These are phyloP conservation scores for Tylopilus cervinicoccineus DNA, from an alignment of 768 basidiomycete species.

Conservation along the genomic window DNA sequence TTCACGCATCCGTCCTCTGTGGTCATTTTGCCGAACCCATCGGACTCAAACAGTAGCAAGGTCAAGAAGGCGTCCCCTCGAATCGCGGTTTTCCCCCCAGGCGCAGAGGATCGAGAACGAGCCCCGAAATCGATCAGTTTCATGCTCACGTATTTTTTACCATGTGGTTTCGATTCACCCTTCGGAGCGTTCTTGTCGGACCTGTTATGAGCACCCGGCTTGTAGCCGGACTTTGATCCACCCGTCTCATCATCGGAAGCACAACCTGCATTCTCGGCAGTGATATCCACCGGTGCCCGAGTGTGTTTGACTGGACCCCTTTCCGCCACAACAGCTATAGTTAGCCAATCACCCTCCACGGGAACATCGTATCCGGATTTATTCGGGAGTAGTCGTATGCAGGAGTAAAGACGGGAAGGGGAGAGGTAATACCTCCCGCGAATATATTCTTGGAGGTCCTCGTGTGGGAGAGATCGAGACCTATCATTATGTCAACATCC, in stretches of 20 bases:
- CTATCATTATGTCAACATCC: slow-evolving; percentile 37
- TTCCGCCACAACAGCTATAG: slow-evolving; percentile 93
- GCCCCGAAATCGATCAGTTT: slow-evolving; percentile 81
- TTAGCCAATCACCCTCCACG: slow-evolving; percentile 90
- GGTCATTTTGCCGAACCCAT: slow-evolving; percentile 56
- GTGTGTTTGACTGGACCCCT: slow-evolving; percentile 75
- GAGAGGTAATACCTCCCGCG: slow-evolving; percentile 82
- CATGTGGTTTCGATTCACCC: slow-evolving; percentile 39
- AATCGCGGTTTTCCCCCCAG: slow-evolving; percentile 53
- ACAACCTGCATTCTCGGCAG: slow-evolving; percentile 42
- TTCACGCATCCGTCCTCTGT: slow-evolving; percentile 47
- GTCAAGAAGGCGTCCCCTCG: slow-evolving; percentile 83
- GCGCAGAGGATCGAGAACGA: slow-evolving; percentile 49
- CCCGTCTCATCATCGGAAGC: slow-evolving; percentile 31
- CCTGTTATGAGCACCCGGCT: slow-evolving; percentile 8
- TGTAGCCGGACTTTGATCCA: slow-evolving; percentile 5
- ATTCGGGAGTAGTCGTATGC: slow-evolving; percentile 69
- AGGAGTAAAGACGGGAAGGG: slow-evolving; percentile 86
- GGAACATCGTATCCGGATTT: slow-evolving; percentile 89
- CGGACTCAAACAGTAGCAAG: slow-evolving; percentile 85
- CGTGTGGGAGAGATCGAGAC: slow-evolving; percentile 68
- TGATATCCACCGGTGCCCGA: slow-evolving; percentile 54
- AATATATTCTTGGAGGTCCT: slow-evolving; percentile 77
- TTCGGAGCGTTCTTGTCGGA: slow-evolving; percentile 8
- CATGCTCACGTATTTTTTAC: slow-evolving; percentile 83